Evolutionary conservation across 148 eudicot genomes (phyloP).

Genomic region (Amaranthus palmeri): DNA sequence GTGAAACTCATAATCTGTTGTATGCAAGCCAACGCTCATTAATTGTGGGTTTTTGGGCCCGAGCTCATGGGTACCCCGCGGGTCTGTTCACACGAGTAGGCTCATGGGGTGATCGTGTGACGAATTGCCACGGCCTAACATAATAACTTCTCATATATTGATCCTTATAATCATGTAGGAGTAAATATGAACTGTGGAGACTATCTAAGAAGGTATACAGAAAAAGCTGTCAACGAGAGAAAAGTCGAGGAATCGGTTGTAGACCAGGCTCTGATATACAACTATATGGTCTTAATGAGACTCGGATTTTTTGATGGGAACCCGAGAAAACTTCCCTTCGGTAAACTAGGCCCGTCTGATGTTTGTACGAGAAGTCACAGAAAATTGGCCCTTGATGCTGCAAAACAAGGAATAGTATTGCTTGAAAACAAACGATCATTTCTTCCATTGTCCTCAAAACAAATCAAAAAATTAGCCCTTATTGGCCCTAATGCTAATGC

Average conservation of each 20-base stretch:
- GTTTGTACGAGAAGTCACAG: constrained; percentile 34
- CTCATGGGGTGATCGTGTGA: neutral
- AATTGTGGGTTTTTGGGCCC: too few relatives aligned
- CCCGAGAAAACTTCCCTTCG: constrained; percentile 31
- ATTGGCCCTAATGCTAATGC: constrained; percentile 44
- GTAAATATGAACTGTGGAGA: constrained; percentile 42
- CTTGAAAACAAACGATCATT: constrained; percentile 27
- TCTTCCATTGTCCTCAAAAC: constrained; percentile 28
- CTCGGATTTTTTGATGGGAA: constrained; percentile 49
- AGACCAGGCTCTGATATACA: constrained; percentile 35
- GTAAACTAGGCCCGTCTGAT: constrained; percentile 29
- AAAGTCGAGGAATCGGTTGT: constrained; percentile 33
- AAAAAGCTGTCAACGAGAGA: constrained; percentile 23
- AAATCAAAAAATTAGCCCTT: constrained; percentile 22
- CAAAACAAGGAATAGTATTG: constrained; percentile 45
- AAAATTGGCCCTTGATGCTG: constrained; percentile 36
- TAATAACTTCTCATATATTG: neutral
- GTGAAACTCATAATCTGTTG: too few relatives aligned
- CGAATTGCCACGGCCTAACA: neutral
- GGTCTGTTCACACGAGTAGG: neutral
- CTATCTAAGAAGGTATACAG: constrained; percentile 30
- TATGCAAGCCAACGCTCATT: too few relatives aligned
- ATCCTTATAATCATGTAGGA: constrained; percentile 22
- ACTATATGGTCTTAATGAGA: constrained; percentile 43
- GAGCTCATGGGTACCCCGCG: too few relatives aligned